Conservation (phyloP, 2,329 filamentous ascomycete species). For the Colletotrichum destructivum region DNA sequence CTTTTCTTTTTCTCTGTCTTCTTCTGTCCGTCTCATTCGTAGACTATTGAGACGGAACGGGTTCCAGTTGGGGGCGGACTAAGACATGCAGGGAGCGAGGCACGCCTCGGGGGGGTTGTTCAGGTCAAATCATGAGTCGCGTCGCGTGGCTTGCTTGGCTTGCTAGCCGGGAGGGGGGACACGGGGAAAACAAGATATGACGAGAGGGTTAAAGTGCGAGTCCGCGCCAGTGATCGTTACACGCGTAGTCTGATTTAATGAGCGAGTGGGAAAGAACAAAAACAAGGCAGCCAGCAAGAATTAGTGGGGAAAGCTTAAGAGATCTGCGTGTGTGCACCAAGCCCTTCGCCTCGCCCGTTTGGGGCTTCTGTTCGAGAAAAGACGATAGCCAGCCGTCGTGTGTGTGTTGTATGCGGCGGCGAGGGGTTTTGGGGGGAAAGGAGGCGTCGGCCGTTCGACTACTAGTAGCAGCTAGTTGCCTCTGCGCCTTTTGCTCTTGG, state of each 20-base stretch:
- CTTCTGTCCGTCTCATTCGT: neutral
- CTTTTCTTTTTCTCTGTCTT: neutral
- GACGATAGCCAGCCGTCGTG: too few relatives aligned
- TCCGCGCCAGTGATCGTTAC: too few relatives aligned
- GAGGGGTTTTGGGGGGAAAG: neutral
- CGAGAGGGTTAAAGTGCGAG: neutral
- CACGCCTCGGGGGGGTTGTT: neutral
- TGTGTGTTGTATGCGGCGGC: neutral
- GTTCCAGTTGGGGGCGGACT: neutral
- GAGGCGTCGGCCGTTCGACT: neutral
- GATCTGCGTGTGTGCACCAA: too few relatives aligned
- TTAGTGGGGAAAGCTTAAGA: too few relatives aligned
- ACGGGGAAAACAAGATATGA: neutral
- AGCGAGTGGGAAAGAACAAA: neutral
- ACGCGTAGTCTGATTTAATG: neutral
- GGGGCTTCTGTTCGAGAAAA: neutral
- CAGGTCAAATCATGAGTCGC: neutral
- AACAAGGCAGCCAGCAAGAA: neutral
- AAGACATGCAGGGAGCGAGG: constrained; percentile 10
- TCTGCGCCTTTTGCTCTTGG: constrained; percentile 1
- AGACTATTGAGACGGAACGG: neutral
- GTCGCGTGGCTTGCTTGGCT: constrained; percentile 16
- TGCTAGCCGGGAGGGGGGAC: neutral
- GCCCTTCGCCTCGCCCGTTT: neutral
- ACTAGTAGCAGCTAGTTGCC: neutral